These are phyloP conservation scores for Talaromyces sp. DNA, from an alignment of 2,329 filamentous ascomycete genomes.

Conservation along the genomic window DNA sequence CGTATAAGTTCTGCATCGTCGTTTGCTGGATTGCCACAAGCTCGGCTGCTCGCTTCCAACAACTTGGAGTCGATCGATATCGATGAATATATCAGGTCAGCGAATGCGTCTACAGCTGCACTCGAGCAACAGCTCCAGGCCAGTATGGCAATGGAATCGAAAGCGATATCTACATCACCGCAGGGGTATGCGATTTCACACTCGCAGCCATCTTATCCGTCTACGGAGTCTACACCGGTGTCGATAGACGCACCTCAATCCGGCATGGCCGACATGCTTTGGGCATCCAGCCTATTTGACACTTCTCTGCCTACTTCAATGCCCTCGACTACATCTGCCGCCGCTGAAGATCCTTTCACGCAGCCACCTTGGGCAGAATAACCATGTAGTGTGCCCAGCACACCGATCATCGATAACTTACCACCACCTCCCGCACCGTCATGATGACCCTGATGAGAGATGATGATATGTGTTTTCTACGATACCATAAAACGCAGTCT, in stretches of 20 bases:
- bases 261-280: slow-evolving; percentile 30
- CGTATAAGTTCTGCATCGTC: slow-evolving; percentile 41
- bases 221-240: slow-evolving; percentile 18
- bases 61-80: slow-evolving; percentile 40
- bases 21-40: slow-evolving; percentile 38
- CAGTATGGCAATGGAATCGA: slow-evolving; percentile 33
- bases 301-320: slow-evolving; percentile 7
- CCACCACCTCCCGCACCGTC: slow-evolving; percentile 25
- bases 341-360: slow-evolving; percentile 32
- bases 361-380: slow-evolving; percentile 28
- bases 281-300: slow-evolving; percentile 31
- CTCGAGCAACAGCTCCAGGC: slow-evolving; percentile 38
- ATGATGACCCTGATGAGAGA: slow-evolving; percentile 42
- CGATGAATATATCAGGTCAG: slow-evolving; percentile 41
- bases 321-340: slow-evolving; percentile 2
- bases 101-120: slow-evolving; percentile 37
- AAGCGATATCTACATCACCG: slow-evolving; percentile 27
- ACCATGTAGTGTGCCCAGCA: neutral
- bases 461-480: slow-evolving; percentile 37
- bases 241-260: slow-evolving; percentile 19
- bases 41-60: slow-evolving; percentile 37
- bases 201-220: slow-evolving; percentile 18
- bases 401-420: slow-evolving; percentile 26
- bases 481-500: slow-evolving; percentile 16
- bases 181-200: slow-evolving; percentile 28